A percentile compares a stretch with the other conserved stretches of the same genome.
Evolutionary conservation across 2,329 filamentous ascomycete genomes (phyloP).

Genomic region (Xylogone sp.): DNA sequence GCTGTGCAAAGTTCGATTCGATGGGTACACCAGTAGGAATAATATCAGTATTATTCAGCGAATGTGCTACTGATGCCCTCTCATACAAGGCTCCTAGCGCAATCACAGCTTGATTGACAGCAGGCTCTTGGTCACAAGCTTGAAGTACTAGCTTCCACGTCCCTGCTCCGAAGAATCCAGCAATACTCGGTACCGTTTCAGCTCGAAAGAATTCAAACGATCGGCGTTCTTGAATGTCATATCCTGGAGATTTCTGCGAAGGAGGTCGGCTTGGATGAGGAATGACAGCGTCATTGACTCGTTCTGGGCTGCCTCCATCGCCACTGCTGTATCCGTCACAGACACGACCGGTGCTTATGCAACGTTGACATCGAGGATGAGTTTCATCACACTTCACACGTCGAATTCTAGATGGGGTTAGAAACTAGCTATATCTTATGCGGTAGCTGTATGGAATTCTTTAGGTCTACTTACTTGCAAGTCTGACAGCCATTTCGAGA

Average conservation of each 20-base stretch:
- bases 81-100: slow-evolving; percentile 11
- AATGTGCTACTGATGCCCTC: background rate
- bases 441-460: background rate
- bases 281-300: slow-evolving; percentile 8
- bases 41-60: background rate
- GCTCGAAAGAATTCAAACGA: slow-evolving; percentile 13
- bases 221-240: slow-evolving; percentile 6
- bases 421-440: slow-evolving; percentile 1
- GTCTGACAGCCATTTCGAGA: slow-evolving; percentile 12
- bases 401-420: slow-evolving; percentile 2
- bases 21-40: background rate
- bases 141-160: slow-evolving; percentile 11
- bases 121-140: slow-evolving; percentile 11
- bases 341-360: slow-evolving; percentile 2
- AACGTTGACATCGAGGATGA: slow-evolving; percentile 3
- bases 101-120: slow-evolving; percentile 11
- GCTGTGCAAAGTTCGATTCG: background rate
- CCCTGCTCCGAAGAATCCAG: slow-evolving; percentile 5
- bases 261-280: slow-evolving; percentile 2
- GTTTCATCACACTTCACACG: slow-evolving; percentile 12
- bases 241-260: slow-evolving; percentile 7
- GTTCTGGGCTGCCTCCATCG: background rate
- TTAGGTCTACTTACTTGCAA: slow-evolving; percentile 10
- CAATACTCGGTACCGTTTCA: slow-evolving; percentile 8
- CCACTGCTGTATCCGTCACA: background rate